These are phyloP conservation scores for Ophiosphaerella narmari DNA, from an alignment of 2,329 filamentous ascomycete species.

Conservation along the genomic window DNA sequence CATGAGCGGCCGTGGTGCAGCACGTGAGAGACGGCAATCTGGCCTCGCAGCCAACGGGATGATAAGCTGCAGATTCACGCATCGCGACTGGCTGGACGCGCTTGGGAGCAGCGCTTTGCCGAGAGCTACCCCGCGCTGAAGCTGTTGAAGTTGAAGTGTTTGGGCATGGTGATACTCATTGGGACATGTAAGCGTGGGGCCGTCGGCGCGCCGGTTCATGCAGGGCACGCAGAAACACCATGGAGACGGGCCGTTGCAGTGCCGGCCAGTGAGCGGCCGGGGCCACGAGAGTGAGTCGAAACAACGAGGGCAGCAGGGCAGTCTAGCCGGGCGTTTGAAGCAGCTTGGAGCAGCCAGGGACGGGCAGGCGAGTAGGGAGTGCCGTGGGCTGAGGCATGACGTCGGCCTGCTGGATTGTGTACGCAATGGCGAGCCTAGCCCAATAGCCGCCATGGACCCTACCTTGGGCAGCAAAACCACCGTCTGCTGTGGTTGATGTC, in stretches of 20 bases:
- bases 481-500: not conserved
- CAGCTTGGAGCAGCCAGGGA: not conserved
- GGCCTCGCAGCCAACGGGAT: slow-evolving; percentile 12
- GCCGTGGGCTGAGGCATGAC: slow-evolving; percentile 1
- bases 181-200: slow-evolving; percentile 3
- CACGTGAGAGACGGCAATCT: slow-evolving; percentile 2
- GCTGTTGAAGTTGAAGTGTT: not conserved
- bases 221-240: slow-evolving; percentile 1
- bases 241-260: slow-evolving; percentile 2
- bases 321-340: no score
- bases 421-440: not conserved
- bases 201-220: not conserved
- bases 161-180: slow-evolving; percentile 1
- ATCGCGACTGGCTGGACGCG: slow-evolving; percentile 12
- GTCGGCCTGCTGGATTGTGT: not conserved
- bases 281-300: not conserved
- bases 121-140: slow-evolving; percentile 1
- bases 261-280: not conserved
- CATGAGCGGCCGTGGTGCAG: not conserved
- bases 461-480: not conserved
- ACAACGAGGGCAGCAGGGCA: not conserved
- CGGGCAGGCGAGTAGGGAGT: not conserved
- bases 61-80: slow-evolving; percentile 17
- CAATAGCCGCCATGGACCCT: not conserved
- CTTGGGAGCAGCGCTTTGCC: not conserved